Percentiles rank a stretch among this genome's conserved stretches.
These are phyloP conservation scores for Aspergillus versicolor DNA, from an alignment of 2,329 filamentous ascomycete genomes.

Conservation along the genomic window DNA sequence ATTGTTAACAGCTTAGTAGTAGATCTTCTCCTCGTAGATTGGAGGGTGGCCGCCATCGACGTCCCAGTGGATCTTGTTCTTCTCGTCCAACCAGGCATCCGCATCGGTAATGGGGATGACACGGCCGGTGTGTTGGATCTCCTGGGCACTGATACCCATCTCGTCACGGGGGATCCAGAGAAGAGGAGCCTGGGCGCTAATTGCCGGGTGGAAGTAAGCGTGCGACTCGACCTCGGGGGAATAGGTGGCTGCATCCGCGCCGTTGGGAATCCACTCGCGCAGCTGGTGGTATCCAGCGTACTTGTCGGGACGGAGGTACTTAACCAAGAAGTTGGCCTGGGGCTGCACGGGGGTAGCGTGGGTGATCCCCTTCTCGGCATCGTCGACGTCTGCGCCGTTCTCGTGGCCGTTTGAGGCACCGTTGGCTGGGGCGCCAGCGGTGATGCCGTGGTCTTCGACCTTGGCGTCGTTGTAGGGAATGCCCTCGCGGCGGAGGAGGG, in stretches of 20 bases:
- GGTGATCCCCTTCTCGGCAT: conserved; percentile 38
- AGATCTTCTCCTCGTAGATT: conserved; percentile 58
- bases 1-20: conserved; percentile 42
- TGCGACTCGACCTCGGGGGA: conserved; percentile 60
- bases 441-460: conserved; percentile 22
- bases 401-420: neutral
- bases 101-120: conserved; percentile 80
- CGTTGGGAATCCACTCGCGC: conserved; percentile 65
- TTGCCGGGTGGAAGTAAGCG: conserved; percentile 72
- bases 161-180: conserved; percentile 84
- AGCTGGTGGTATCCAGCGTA: conserved; percentile 72
- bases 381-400: conserved; percentile 25
- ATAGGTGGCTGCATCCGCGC: conserved; percentile 59
- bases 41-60: conserved; percentile 56
- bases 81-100: conserved; percentile 68
- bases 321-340: conserved; percentile 37
- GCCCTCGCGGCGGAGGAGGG: conserved; percentile 39
- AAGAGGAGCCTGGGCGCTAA: conserved; percentile 62
- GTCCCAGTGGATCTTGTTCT: conserved; percentile 65
- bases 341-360: conserved; percentile 26
- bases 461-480: neutral
- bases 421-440: conserved; percentile 9
- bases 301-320: conserved; percentile 74
- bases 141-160: conserved; percentile 72
- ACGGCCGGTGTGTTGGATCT: conserved; percentile 68